These are phyloP conservation scores for Vigna unguiculata DNA, from an alignment of 306 rosid species.

Conservation along the genomic window DNA sequence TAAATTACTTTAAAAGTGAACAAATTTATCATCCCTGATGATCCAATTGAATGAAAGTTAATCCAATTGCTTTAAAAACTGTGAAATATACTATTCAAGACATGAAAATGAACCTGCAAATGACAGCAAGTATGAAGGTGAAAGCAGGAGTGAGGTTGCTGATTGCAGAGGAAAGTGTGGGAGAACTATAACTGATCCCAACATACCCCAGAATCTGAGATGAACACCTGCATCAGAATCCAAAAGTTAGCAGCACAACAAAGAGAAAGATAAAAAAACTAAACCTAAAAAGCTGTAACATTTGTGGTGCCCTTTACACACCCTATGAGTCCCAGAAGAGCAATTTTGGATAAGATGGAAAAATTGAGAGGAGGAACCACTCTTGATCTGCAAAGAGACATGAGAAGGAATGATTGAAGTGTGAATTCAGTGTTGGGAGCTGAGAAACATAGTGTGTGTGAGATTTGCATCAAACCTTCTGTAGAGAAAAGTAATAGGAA, in stretches of 20 bases:
- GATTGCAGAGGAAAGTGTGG: constrained; percentile 87
- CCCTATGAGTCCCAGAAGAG: constrained; percentile 81
- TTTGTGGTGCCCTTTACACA: constrained; percentile 14
- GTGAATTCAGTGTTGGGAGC: neutral
- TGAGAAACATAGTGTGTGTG: neutral
- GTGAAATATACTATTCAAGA: neutral
- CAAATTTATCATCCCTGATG: neutral
- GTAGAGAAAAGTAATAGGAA: constrained; percentile 71
- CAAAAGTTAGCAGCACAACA: neutral
- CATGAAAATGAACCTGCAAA: constrained; percentile 65
- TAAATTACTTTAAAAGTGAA: too few species aligned
- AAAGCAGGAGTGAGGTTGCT: constrained; percentile 87
- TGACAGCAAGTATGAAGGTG: constrained; percentile 80
- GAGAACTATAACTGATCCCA: constrained; percentile 82
- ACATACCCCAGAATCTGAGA: constrained; percentile 84
- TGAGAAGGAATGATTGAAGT: neutral
- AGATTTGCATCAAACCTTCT: constrained; percentile 48
- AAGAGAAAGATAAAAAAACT: neutral
- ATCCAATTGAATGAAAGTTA: neutral
- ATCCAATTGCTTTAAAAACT: neutral
- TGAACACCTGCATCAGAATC: constrained; percentile 59
- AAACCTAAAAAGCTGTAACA: neutral
- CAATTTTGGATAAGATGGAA: constrained; percentile 65
- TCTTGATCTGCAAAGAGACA: constrained; percentile 58
- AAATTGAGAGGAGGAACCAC: constrained; percentile 74